These are phyloP conservation scores for Epichloe brachyelytri DNA, from an alignment of 2,329 filamentous ascomycete genomes.

Conservation along the genomic window DNA sequence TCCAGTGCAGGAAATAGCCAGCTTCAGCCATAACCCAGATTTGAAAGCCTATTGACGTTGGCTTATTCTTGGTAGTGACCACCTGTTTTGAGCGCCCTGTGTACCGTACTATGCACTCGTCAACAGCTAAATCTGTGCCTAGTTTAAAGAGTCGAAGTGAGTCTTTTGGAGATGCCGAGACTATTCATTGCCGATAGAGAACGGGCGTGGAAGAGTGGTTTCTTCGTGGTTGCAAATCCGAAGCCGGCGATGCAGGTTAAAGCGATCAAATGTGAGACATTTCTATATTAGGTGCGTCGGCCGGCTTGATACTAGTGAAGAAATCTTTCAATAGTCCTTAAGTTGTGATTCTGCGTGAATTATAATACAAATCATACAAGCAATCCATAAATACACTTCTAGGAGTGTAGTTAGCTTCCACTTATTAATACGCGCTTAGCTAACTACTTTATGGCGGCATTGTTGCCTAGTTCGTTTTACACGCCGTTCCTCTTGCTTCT, in stretches of 20 bases:
- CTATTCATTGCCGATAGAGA: neutral
- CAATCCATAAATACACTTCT: neutral
- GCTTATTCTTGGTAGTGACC: too few relatives aligned
- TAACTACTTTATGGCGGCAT: neutral
- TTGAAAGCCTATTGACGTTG: neutral
- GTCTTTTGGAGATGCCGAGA: neutral
- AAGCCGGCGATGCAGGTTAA: neutral
- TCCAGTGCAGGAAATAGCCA: neutral
- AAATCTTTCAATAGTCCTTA: neutral
- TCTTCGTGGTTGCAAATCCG: neutral
- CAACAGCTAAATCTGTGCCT: too few relatives aligned
- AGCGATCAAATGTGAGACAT: neutral
- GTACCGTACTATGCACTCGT: too few relatives aligned
- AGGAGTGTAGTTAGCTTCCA: neutral
- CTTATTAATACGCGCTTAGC: neutral
- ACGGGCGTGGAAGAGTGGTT: neutral
- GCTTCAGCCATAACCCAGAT: neutral
- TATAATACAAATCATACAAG: neutral
- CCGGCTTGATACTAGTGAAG: neutral
- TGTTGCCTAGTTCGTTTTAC: neutral
- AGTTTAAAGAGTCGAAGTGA: too few relatives aligned
- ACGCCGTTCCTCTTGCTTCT: neutral
- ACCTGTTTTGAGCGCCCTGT: too few relatives aligned
- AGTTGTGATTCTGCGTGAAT: neutral
- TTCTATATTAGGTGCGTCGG: neutral